Evolutionary conservation across 225 moss, liverwort and hornwort species (phyloP).

Genomic region (Thuidium tamariscinum): DNA sequence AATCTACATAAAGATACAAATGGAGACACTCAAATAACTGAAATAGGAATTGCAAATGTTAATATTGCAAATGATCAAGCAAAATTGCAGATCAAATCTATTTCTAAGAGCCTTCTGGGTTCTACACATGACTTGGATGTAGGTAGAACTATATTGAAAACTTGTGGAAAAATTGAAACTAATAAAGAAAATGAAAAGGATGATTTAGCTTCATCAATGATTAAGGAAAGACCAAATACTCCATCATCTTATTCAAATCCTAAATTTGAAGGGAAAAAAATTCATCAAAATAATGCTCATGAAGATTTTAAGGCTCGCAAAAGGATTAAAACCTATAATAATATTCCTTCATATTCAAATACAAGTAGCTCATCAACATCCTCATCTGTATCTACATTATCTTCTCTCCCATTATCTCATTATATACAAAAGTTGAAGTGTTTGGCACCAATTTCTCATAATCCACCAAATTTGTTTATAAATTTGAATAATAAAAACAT

Average conservation of each 20-base stretch:
- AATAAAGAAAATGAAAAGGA: not conserved
- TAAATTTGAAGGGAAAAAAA: not conserved
- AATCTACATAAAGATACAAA: not conserved
- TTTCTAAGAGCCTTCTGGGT: not conserved
- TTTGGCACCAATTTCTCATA: slow-evolving; percentile 42
- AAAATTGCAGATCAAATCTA: not conserved
- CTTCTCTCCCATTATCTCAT: slow-evolving; percentile 75
- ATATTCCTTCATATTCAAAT: slow-evolving; percentile 9
- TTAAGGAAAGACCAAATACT: not conserved
- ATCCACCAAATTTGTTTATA: not conserved
- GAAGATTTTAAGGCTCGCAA: slow-evolving; percentile 27
- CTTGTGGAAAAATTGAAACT: not conserved
- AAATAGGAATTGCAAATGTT: not conserved
- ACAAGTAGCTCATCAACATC: slow-evolving; percentile 46
- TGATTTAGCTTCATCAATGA: not conserved
- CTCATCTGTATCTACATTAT: slow-evolving; percentile 49
- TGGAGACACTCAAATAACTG: not conserved
- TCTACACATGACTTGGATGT: not conserved
- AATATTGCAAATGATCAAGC: not conserved
- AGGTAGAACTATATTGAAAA: not conserved
- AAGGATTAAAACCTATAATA: slow-evolving; percentile 1
- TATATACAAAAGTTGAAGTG: slow-evolving; percentile 73
- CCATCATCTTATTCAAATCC: not conserved
- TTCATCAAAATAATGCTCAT: not conserved
- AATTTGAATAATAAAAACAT: not conserved